Base-by-base conservation (phyloP, 2,329 filamentous ascomycete species). In the Drechslerella coelobrocha region DNA sequence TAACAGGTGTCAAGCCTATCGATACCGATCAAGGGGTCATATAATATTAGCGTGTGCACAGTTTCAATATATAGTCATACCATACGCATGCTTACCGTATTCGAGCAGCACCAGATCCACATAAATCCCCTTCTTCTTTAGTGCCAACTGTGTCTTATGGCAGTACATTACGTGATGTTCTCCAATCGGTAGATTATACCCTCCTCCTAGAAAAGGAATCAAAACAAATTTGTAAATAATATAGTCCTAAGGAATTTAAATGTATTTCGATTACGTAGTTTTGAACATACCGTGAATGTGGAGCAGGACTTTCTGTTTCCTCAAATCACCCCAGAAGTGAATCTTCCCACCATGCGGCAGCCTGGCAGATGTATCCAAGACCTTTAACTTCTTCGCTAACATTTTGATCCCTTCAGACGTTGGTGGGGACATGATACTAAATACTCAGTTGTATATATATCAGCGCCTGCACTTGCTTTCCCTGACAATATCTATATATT, bases 291-390 rank as follows among this genome's bases (percentile, higher is more conserved):
- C 66, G 23, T 72, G 66, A 47, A 63, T 63, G 24, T 72, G 48
- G 2, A 55, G 26, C 0, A 65, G 17, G 24, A 72, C 66, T 10
- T 65, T 72, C 53, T 45, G 14, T 21, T 54, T 60, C 29, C 55
- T 63, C 59, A 26, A 60, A 29, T 63, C 48, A 2, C 66, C 66
- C 59, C 54, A 63, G 59, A 59, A 72, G 31, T 72, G 60, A 34
- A 72, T 41, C 29, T 59, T 60, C 5, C 48, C 66, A 23, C 60
- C 66, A n/a, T 63, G 39, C 26, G 47, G 50, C 2, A 69, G 3
- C 19, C 62, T 57, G 1, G 61, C 65, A 12, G 39, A n/a, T 4
- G 47, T 59, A 17, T 61, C 52, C 0, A 19, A n/a, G 8, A 62
- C 51, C 2, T 54, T 54, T 26, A 57, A 21, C 34, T 48, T 17